Percentiles rank a stretch among this genome's conserved stretches.
phyloP scores from a whole-genome alignment of 225 moss, liverwort and hornwort genomes.

The Sphagnum contortum region DNA sequence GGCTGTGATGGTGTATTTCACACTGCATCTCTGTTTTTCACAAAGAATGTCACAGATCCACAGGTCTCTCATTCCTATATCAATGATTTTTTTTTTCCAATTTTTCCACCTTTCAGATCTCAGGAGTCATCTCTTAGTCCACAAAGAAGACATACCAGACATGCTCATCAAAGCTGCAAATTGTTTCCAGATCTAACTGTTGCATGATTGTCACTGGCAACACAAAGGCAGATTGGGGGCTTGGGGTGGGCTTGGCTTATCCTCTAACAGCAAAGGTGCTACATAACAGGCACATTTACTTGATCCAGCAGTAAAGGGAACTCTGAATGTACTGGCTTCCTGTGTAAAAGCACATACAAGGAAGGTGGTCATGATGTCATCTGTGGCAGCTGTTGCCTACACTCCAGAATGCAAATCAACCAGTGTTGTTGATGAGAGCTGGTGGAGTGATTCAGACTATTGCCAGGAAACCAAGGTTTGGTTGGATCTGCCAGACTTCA shows the following conservation, averaged over 20 bases:
- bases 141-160: too few species aligned
- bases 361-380: conserved; percentile 44
- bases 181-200: not conserved
- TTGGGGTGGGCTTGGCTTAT: too few species aligned
- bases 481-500: not conserved
- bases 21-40: conserved; percentile 44
- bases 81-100: not conserved
- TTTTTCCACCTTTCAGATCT: too few species aligned
- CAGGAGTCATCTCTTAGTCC: too few species aligned
- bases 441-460: conserved; percentile 37
- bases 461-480: conserved; percentile 20
- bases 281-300: conserved; percentile 37
- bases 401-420: conserved; percentile 11
- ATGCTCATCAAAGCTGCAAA: too few species aligned
- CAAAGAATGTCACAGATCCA: conserved; percentile 12
- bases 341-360: conserved; percentile 26
- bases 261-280: too few species aligned
- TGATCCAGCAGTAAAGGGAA: conserved; percentile 45
- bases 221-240: not conserved
- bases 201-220: not conserved
- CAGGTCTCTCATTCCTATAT: conserved; percentile 13
- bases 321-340: conserved; percentile 33
- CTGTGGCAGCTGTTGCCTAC: conserved; percentile 34
- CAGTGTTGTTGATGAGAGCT: conserved; percentile 23
- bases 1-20: conserved; percentile 47